phyloP scores from a whole-genome alignment of 208 protist genomes.

The Crithidia mellificae region DNA sequence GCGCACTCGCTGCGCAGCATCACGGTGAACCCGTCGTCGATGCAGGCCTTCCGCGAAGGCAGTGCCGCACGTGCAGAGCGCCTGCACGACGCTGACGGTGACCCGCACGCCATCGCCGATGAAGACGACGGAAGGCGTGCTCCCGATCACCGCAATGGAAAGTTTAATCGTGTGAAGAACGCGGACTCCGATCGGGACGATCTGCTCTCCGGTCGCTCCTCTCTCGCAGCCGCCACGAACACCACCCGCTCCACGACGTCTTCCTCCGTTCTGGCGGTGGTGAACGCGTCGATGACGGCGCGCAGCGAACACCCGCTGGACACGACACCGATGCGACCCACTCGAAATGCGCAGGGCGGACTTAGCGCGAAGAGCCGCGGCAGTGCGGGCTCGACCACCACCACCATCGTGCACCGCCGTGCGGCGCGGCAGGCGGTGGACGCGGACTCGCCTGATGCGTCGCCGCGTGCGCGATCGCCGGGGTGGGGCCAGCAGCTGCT shows the following conservation, averaged over 20 bases:
- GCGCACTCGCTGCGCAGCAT: constrained; percentile 5
- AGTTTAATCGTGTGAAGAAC: too few relatives aligned
- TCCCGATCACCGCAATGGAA: too few relatives aligned
- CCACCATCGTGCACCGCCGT: too few relatives aligned
- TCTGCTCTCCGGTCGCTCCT: neutral
- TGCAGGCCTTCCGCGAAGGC: constrained; percentile 4
- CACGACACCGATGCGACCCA: neutral
- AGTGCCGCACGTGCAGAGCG: neutral
- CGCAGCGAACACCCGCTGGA: neutral
- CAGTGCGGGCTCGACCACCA: too few relatives aligned
- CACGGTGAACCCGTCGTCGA: neutral
- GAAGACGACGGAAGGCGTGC: too few relatives aligned
- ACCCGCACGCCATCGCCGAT: too few relatives aligned
- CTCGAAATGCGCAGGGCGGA: neutral
- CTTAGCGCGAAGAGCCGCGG: too few relatives aligned
- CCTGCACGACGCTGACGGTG: neutral
- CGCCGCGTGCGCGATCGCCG: constrained; percentile 7
- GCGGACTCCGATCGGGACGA: neutral
- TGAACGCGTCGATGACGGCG: neutral
- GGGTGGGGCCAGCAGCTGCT: constrained; percentile 15
- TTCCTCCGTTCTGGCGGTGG: constrained; percentile 14
- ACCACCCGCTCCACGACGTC: neutral
- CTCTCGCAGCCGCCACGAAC: neutral
- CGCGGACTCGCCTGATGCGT: neutral
- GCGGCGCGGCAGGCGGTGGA: too few relatives aligned